Evolutionary conservation across 73 alveolate species (phyloP), one percentile per base, ranked within the genome.

Genomic region (Strombidium stylifer): DNA sequence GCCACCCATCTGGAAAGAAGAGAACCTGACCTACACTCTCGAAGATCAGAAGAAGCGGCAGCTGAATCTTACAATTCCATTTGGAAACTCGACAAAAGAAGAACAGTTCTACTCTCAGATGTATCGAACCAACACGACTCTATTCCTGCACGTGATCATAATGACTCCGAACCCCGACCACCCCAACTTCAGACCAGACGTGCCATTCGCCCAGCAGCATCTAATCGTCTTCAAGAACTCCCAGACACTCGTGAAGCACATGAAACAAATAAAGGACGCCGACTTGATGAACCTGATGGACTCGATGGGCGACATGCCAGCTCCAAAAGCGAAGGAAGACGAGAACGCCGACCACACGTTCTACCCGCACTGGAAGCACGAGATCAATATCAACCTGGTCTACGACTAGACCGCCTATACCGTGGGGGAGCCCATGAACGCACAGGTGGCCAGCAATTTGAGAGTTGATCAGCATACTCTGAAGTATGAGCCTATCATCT

Each of bases 361-460:
- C 12, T 26, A 37, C 14, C 48, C 20, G 34, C 82, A 85, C 60
- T 75, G 71, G 30, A 80, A 65, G 49, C 82, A 81, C 7, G 89
- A 77, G 35, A 25, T 80, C 10, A 84, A 85, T 41, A 44, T 85
- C 3, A 49, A 85, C 34, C 60, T 81, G 21, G 74, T 72, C 14
- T 82, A 61, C 30, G 97, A 89, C 47, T 23, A 61, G 20, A 68
- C 69, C 8, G 28, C 58, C 2, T 89, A 85, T 53, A 69, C 58
- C 11, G 10, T 32, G 42, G 58, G 34, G n/a, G 39, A 54, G 12
- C 21, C 54, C 24, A 46, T 81, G 15, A 93, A 93, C 21, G 91
- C 92, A 12, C 91, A 88, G 55, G 25, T 89, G 16, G 70, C 61
- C 39, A 32, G 73, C 8, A 23, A 16, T 3, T 26, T 66, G 19